Base-by-base conservation (phyloP, 176 grass and related monocot species). In the Paspalum vaginatum region DNA sequence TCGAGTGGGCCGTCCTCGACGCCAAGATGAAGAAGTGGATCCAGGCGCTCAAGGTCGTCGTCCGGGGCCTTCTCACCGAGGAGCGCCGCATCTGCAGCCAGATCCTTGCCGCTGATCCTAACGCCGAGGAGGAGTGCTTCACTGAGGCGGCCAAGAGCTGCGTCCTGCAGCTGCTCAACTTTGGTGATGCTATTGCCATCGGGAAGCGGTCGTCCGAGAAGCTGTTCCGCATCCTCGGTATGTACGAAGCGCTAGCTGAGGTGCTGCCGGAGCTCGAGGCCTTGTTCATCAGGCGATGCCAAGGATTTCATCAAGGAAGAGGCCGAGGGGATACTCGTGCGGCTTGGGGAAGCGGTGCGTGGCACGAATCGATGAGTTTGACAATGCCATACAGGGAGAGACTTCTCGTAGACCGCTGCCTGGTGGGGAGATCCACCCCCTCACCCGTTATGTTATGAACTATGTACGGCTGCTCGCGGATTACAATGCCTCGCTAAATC, bases 21-120 rank as follows among this genome's bases (percentile, higher is more conserved):
- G 84, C 75, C 51, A 98, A 91, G 87, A 94, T 98, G 95, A 98
- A 89, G 84, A 94, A 85, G 76, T 98, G 95, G 92, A 94, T 85
- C 78, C 90, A 98, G 40, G 95, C 90, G 9, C 82, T 94, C 81
- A 98, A 88, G 79, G 75, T 92, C 47, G 70, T 85, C 21, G 70
- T 94, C 43, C 72, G 73, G 51, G 83, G 78, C 0, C 78, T 98
- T 17, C 88, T 94, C 27, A 50, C 88, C 4, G 95, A 90, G 88
- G 92, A 94, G 85, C 88, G 83, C 54, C 85, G 81, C 56, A 87
- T 91, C 40, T 98, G 95, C 27, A 79, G 85, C 53, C 90, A 89
- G 64, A 75, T 97, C 75, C 67, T 99, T 14, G 78, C 76, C 9
- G 48, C 78, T 0, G 82, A 88, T 26, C 54, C 81, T 1, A 68